These are phyloP conservation scores for Myriosclerotinia duriaeana DNA, from an alignment of 2,329 filamentous ascomycete species.

Conservation along the genomic window DNA sequence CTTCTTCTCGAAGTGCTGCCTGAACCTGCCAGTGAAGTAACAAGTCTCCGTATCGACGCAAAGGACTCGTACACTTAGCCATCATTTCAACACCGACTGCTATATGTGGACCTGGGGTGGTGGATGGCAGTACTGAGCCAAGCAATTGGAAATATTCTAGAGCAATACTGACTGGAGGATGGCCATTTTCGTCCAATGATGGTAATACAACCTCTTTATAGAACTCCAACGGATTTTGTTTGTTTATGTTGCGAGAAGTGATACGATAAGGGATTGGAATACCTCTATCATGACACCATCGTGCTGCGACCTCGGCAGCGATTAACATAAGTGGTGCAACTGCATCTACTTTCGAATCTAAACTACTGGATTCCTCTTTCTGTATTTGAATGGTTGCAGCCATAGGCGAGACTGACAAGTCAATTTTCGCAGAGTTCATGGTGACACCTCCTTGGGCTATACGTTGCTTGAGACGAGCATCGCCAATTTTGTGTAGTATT, in stretches of 20 bases:
- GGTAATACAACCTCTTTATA: slow-evolving; percentile 32
- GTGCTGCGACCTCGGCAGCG: slow-evolving; percentile 60
- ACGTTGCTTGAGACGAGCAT: slow-evolving; percentile 37
- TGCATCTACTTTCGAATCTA: slow-evolving; percentile 2
- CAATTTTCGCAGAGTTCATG: neutral
- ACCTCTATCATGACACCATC: slow-evolving; percentile 57
- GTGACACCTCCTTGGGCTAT: slow-evolving; percentile 21
- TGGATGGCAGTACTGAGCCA: slow-evolving; percentile 54
- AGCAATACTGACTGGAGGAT: slow-evolving; percentile 23
- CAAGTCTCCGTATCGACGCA: slow-evolving; percentile 64
- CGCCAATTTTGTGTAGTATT: slow-evolving; percentile 50
- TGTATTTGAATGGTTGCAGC: slow-evolving; percentile 6
- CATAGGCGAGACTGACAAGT: slow-evolving; percentile 8
- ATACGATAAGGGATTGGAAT: slow-evolving; percentile 59
- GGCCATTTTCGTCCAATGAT: slow-evolving; percentile 28
- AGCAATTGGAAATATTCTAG: slow-evolving; percentile 42
- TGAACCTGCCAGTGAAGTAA: slow-evolving; percentile 67
- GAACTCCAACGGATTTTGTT: slow-evolving; percentile 34
- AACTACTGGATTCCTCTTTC: slow-evolving; percentile 8
- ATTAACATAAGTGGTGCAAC: slow-evolving; percentile 54
- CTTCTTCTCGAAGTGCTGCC: slow-evolving; percentile 52
- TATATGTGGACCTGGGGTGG: slow-evolving; percentile 55
- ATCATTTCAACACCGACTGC: slow-evolving; percentile 61
- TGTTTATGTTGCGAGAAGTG: slow-evolving; percentile 34
- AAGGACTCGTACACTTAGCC: slow-evolving; percentile 62